A percentile compares a stretch with the other conserved stretches of the same genome.
phyloP scores from a whole-genome alignment of 192 early-diverging fungal species.

The Umbelopsis isabellina region DNA sequence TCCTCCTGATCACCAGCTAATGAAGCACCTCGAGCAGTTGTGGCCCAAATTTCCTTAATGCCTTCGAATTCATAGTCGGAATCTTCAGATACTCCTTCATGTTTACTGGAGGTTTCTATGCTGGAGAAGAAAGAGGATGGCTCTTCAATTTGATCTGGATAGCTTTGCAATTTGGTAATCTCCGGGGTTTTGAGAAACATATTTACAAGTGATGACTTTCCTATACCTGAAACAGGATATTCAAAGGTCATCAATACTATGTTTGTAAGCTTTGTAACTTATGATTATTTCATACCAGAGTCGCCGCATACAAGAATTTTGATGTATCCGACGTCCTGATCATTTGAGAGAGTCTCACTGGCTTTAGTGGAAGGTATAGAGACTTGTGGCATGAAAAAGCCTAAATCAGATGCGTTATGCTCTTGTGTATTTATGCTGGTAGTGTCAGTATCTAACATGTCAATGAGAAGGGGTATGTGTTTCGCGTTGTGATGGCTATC shows the following conservation, averaged over 20 bases:
- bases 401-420: background rate
- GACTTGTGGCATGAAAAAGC: slow-evolving; percentile 25
- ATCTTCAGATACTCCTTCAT: background rate
- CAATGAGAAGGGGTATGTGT: no score
- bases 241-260: background rate
- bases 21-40: background rate
- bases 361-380: slow-evolving; percentile 7
- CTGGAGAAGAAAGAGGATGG: slow-evolving; percentile 19
- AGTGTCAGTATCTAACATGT: no score
- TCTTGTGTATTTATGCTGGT: no score
- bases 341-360: background rate
- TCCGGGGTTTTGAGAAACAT: slow-evolving; percentile 19
- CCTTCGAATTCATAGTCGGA: slow-evolving; percentile 4
- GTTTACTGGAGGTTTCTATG: slow-evolving; percentile 16
- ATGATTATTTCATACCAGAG: slow-evolving; percentile 29
- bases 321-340: slow-evolving; percentile 20
- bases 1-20: background rate
- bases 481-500: no score
- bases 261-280: background rate
- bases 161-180: slow-evolving; percentile 7
- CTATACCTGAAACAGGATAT: slow-evolving; percentile 27
- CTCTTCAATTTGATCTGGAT: background rate
- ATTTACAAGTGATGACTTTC: slow-evolving; percentile 32
- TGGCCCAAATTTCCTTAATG: slow-evolving; percentile 6
- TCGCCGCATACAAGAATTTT: slow-evolving; percentile 38